Percentiles rank a stretch among this genome's conserved stretches.
phyloP scores from a whole-genome alignment of 169 alveolate species.

The Cryptosporidium meleagridis region DNA sequence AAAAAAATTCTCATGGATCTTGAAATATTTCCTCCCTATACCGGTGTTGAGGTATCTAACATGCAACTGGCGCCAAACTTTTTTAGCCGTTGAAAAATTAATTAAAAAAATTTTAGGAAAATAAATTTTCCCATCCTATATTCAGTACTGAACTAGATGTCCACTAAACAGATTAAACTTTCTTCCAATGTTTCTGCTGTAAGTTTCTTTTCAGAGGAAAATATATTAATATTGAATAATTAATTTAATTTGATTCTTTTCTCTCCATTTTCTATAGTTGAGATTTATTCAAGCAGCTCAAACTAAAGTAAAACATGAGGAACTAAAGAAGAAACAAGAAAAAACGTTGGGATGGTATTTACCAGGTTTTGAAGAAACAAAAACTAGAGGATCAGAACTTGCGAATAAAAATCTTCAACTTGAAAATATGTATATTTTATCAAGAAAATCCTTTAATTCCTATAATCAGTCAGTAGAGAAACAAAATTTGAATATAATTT shows the following conservation, averaged over 20 bases:
- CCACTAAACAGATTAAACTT: slow-evolving; percentile 9
- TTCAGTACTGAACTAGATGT: background rate
- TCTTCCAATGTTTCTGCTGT: slow-evolving; percentile 54
- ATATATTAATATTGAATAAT: background rate
- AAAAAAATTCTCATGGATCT: background rate
- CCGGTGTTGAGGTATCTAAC: background rate
- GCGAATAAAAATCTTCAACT: slow-evolving; percentile 9
- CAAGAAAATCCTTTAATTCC: slow-evolving; percentile 56
- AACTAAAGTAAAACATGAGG: slow-evolving; percentile 56
- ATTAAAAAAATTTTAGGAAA: background rate
- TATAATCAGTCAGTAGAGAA: slow-evolving; percentile 24
- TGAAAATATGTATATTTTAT: slow-evolving; percentile 6
- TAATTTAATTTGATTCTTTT: background rate
- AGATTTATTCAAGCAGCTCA: slow-evolving; percentile 74
- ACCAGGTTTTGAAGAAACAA: slow-evolving; percentile 54
- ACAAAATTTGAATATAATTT: background rate
- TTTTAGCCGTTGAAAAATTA: background rate
- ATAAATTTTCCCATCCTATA: background rate
- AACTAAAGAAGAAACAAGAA: slow-evolving; percentile 44
- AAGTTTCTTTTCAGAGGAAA: background rate
- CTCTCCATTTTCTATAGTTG: background rate
- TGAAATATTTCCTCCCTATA: background rate
- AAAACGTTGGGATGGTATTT: slow-evolving; percentile 58
- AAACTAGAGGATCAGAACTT: slow-evolving; percentile 42
- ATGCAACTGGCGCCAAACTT: background rate